phyloP scores from a whole-genome alignment of 139 green algal species.

The Chara braunii region DNA sequence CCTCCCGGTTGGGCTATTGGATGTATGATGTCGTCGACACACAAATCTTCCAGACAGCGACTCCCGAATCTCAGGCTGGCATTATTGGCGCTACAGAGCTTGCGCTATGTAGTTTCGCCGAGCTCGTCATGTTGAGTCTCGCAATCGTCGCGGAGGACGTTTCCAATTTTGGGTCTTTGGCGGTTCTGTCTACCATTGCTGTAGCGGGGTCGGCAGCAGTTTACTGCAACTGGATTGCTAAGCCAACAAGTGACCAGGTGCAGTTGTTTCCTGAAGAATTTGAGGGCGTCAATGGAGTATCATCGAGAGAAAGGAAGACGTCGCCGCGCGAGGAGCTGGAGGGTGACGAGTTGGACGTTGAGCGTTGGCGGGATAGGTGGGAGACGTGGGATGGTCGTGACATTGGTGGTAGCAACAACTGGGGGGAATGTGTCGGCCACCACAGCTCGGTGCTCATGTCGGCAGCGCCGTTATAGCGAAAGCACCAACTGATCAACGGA shows the following conservation, averaged over 20 bases:
- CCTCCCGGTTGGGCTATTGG: slow-evolving; percentile 37
- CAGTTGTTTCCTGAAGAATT: slow-evolving; percentile 27
- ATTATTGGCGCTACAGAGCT: slow-evolving; percentile 41
- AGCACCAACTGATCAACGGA: too few relatives aligned
- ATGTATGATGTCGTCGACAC: slow-evolving; percentile 43
- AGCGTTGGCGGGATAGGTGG: too few relatives aligned
- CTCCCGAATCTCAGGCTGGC: slow-evolving; percentile 33
- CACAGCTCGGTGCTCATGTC: too few relatives aligned
- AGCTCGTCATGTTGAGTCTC: slow-evolving; percentile 39
- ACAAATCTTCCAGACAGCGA: slow-evolving; percentile 45
- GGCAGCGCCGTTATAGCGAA: too few relatives aligned
- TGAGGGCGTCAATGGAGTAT: too few relatives aligned
- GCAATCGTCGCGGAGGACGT: slow-evolving; percentile 28
- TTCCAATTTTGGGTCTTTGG: slow-evolving; percentile 18
- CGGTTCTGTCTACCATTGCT: slow-evolving; percentile 8
- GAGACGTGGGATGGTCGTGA: too few relatives aligned
- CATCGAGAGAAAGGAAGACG: too few relatives aligned
- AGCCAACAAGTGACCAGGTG: not conserved
- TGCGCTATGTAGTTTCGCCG: slow-evolving; percentile 36
- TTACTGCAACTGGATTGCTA: slow-evolving; percentile 28
- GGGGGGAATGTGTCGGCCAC: too few relatives aligned
- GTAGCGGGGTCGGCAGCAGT: slow-evolving; percentile 9
- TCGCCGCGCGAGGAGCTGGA: too few relatives aligned
- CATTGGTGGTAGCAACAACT: too few relatives aligned
- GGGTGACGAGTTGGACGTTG: too few relatives aligned